Base-by-base conservation (phyloP, 495 filamentous ascomycete species). In the Neurospora discreta region DNA sequence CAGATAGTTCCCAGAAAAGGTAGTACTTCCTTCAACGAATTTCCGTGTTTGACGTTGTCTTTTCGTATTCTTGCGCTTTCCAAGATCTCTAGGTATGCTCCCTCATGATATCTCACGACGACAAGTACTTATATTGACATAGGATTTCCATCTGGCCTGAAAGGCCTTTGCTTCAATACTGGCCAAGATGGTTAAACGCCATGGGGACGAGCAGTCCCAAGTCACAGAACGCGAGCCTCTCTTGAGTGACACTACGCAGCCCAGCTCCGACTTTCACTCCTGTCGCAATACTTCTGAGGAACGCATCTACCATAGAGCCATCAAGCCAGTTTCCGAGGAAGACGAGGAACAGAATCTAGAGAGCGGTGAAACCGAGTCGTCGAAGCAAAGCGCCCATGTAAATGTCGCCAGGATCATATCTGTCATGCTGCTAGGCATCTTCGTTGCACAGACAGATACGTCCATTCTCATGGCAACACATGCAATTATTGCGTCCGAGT, bases 391-490 rank as follows among this genome's bases (percentile, higher is more conserved):
- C 11, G 5, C 40, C 20, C 72, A 73, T 26, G 71, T 60, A 23
- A 60, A 60, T 6, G 52, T 77, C 5, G 73, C 67, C 23, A 73
- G 39, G 39, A 77, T 80, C 68, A 78, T 80, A 26, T 74, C 70
- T 0, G 74, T 79, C n/a, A 68, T 80, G 42, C 71, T 80, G 39
- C 78, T 80, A 89, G 90, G 89, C 15, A 88, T 90, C 58, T 90
- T 92, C 69, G 85, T 90, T 23, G 86, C 85, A 16, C 87, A 89
- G 73, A 84, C 87, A 26, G 90, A 93, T 76, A 78, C 80, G 1
- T 89, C 88, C 1, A 82, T 93, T 0, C 82, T 92, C 0, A 80
- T 92, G 69, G 89, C 90, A 0, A 88, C 89, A 0, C 85, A 90
- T 42, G 84, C 84, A 9, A 81, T 79, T 42, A 89, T 93, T 41